phyloP scores from a whole-genome alignment of 148 eudicot species.

The Linanthus parryae region DNA sequence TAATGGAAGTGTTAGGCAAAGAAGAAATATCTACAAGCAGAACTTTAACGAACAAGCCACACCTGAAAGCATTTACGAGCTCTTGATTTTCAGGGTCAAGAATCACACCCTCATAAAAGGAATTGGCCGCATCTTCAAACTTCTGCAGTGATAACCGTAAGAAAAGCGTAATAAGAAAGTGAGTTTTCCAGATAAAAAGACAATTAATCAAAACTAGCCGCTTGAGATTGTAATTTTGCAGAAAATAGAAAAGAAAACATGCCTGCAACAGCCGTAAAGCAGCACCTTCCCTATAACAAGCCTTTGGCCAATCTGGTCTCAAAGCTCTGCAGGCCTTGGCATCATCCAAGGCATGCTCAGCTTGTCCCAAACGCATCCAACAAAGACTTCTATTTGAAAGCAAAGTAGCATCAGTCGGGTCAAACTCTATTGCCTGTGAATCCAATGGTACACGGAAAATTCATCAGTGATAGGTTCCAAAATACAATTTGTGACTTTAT shows the following conservation, averaged over 20 bases:
- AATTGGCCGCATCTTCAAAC: constrained; percentile 94
- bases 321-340: constrained; percentile 68
- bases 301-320: constrained; percentile 90
- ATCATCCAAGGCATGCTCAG: constrained; percentile 79
- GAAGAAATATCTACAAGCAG: too few relatives aligned
- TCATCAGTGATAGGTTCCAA: too few relatives aligned
- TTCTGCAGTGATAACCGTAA: constrained; percentile 38
- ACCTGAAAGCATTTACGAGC: constrained; percentile 90
- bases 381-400: constrained; percentile 93
- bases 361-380: constrained; percentile 81
- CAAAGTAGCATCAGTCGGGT: constrained; percentile 75
- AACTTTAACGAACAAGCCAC: too few relatives aligned
- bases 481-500: too few relatives aligned
- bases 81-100: constrained; percentile 90
- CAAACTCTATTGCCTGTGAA: constrained; percentile 79
- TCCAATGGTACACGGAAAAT: too few relatives aligned
- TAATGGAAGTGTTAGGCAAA: too few relatives aligned
- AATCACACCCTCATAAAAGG: constrained; percentile 84
- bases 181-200: background rate
- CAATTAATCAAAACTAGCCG: background rate
- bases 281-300: constrained; percentile 91
- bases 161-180: constrained; percentile 1
- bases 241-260: constrained; percentile 11
- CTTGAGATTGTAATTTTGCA: background rate
- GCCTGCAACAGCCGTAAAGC: constrained; percentile 71